Conservation (phyloP, 257 asterid genomes). For the Echites panduratus region DNA sequence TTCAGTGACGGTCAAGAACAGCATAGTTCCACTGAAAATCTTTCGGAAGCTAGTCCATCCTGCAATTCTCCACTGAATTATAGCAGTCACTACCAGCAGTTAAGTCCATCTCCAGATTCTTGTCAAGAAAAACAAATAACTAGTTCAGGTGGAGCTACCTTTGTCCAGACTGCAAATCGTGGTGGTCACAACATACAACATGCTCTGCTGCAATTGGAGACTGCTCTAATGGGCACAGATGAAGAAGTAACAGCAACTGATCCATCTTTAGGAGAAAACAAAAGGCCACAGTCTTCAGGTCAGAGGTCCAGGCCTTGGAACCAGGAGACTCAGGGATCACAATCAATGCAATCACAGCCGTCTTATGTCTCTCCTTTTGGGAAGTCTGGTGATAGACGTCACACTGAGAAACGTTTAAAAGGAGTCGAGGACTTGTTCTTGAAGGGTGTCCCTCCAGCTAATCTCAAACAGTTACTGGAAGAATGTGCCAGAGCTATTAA, state of each 20-base stretch:
- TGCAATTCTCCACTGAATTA: constrained; percentile 52
- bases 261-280: constrained; percentile 36
- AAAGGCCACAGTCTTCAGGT: constrained; percentile 36
- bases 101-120: constrained; percentile 29
- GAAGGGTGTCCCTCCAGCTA: constrained; percentile 43
- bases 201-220: constrained; percentile 58
- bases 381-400: constrained; percentile 26
- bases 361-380: constrained; percentile 25
- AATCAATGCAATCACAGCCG: constrained; percentile 25
- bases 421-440: constrained; percentile 25
- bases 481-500: constrained; percentile 71
- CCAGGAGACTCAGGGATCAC: constrained; percentile 34
- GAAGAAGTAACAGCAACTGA: constrained; percentile 35
- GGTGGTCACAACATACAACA: constrained; percentile 40
- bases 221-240: constrained; percentile 70
- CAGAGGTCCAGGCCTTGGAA: constrained; percentile 45
- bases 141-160: constrained; percentile 27
- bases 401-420: constrained; percentile 27
- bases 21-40: constrained; percentile 49
- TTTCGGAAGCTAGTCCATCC: constrained; percentile 44
- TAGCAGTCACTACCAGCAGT: constrained; percentile 33
- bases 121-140: constrained; percentile 27
- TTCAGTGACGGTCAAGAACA: constrained; percentile 51
- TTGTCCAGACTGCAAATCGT: constrained; percentile 29
- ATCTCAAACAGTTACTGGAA: constrained; percentile 56